A percentile compares a stretch with the other conserved stretches of the same genome.
Evolutionary conservation across 495 filamentous ascomycete species (phyloP).

Genomic region (Lichenothelia convexa): DNA sequence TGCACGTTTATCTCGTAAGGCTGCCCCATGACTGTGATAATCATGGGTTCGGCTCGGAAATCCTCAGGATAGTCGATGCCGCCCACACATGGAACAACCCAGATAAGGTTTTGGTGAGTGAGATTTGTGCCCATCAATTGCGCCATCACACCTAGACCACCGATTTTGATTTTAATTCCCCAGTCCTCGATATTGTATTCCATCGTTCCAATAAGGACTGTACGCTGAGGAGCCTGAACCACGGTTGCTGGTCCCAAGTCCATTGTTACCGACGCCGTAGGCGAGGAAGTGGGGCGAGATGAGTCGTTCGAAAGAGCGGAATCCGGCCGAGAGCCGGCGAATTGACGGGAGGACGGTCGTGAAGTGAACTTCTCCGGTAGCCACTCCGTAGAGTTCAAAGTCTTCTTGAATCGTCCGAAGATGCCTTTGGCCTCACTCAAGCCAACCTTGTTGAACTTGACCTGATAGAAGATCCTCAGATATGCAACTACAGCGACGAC

Average conservation of each 20-base stretch:
- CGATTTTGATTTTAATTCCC: constrained; percentile 56
- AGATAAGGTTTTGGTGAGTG: constrained; percentile 48
- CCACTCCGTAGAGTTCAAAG: not conserved
- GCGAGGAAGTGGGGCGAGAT: not conserved
- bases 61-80: constrained; percentile 48
- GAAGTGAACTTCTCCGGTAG: not conserved
- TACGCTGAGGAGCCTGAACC: constrained; percentile 22
- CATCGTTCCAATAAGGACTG: constrained; percentile 50
- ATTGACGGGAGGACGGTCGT: too few species aligned
- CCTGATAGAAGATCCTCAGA: constrained; percentile 47
- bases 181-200: constrained; percentile 61
- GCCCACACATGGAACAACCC: constrained; percentile 62
- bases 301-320: not conserved
- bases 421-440: constrained; percentile 26
- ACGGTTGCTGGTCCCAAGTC: constrained; percentile 2
- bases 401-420: not conserved
- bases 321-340: constrained; percentile 1
- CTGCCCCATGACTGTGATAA: constrained; percentile 45
- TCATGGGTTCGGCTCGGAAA: constrained; percentile 41
- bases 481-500: constrained; percentile 36
- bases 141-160: constrained; percentile 47
- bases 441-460: constrained; percentile 53
- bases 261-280: not conserved
- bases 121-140: constrained; percentile 56
- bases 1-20: constrained; percentile 46